Conservation (phyloP, 2,329 filamentous ascomycete genomes). For the Penicillium corylophilum region DNA sequence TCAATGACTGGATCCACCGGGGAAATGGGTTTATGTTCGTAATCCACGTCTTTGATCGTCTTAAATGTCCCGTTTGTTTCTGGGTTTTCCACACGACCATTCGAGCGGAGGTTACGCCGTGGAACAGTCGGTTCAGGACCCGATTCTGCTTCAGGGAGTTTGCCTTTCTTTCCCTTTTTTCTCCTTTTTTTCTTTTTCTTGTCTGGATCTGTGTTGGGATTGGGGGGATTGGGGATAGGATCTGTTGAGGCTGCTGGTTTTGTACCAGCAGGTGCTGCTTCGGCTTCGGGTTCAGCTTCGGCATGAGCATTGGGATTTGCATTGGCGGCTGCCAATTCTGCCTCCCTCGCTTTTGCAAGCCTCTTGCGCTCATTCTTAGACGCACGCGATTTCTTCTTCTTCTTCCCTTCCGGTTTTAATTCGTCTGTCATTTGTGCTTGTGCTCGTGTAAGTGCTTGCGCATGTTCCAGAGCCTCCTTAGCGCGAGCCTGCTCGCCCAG, state of each 20-base stretch:
- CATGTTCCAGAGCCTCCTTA: neutral
- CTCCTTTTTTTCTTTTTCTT: slow-evolving; percentile 10
- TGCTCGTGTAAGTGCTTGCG: neutral
- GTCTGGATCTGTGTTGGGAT: neutral
- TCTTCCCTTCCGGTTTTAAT: neutral
- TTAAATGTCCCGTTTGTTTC: neutral
- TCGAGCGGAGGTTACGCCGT: neutral
- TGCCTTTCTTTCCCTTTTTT: neutral
- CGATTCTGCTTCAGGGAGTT: neutral
- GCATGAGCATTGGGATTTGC: neutral
- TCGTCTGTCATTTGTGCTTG: neutral
- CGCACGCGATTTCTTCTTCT: neutral
- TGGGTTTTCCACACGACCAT: neutral
- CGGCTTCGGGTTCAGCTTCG: neutral
- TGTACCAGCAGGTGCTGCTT: neutral
- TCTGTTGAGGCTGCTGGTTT: neutral
- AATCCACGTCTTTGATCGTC: too few species aligned
- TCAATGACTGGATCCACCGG: neutral
- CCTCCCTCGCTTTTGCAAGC: neutral
- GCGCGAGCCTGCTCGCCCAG: neutral
- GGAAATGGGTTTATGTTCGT: neutral
- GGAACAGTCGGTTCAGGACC: neutral
- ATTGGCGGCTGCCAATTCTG: too few species aligned
- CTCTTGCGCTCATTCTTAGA: neutral
- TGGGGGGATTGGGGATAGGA: neutral